Percentiles rank a stretch among this genome's conserved stretches.
These are phyloP conservation scores for Sporisorium scitamineum DNA, from an alignment of 1,284 basidiomycete genomes.

Conservation along the genomic window DNA sequence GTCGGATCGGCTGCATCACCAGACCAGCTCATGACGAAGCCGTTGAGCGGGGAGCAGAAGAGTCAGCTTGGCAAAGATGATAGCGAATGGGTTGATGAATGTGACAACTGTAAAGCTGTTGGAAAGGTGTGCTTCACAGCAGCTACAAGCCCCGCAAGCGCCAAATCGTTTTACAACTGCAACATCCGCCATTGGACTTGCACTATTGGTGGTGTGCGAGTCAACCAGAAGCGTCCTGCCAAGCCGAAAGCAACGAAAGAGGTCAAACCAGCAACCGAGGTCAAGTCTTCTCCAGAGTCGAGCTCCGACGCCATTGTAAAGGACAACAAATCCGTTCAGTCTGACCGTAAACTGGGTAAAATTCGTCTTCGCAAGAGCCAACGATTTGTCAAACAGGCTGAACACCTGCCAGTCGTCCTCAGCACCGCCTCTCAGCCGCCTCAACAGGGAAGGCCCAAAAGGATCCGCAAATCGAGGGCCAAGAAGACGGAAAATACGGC, in stretches of 20 bases:
- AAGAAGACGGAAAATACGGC: neutral
- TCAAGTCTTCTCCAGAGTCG: neutral
- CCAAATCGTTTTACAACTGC: conserved; percentile 6
- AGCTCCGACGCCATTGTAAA: neutral
- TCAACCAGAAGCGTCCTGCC: neutral
- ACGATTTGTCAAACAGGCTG: neutral
- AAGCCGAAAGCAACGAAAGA: neutral
- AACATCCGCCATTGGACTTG: neutral
- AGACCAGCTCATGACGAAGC: neutral
- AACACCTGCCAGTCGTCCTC: neutral
- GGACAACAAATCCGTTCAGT: neutral
- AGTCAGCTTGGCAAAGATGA: neutral
- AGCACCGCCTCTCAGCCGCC: neutral
- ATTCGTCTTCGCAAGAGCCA: neutral
- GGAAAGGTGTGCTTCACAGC: neutral
- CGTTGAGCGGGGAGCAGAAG: neutral
- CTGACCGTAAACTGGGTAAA: neutral
- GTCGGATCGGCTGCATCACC: neutral
- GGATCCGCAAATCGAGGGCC: neutral
- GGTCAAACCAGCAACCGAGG: neutral
- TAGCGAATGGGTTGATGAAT: conserved; percentile 8
- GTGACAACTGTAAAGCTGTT: conserved; percentile 4
- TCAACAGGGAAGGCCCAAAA: neutral
- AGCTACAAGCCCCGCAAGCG: neutral
- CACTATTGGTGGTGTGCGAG: conserved; percentile 3